Base-by-base conservation (phyloP, 2,329 filamentous ascomycete species). In the Aspergillus fructus region DNA sequence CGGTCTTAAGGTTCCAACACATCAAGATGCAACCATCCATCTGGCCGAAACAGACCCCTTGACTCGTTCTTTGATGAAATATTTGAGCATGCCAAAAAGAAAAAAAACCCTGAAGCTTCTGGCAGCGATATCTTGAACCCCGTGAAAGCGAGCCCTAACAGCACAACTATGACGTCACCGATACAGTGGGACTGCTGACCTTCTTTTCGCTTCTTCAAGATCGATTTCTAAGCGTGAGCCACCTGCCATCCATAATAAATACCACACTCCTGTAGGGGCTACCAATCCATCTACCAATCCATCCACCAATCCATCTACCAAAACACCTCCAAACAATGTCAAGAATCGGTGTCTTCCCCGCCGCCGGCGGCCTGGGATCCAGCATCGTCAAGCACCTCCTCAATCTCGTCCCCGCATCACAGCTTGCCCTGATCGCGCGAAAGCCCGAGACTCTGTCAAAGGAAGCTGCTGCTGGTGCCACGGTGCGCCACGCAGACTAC, bases 371-470 rank as follows among this genome's bases (percentile, higher is more conserved):
- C 34, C 77, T 85, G 1, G 83, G 81, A 59, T 69, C 72, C 51
- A 81, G 80, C 64, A 81, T 81, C 30, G 72, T 81, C 66, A 71
- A 72, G 30, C 79, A 83, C 60, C 75, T 85, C 5, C 70, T 79
- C 2, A 65, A 73, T 12, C 72, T 74, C 4, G 69, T 81, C 23
- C 74, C 78, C n/a, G 65, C 76, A 52, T 69, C 77, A 21, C 69
- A 78, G 46, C 66, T 85, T 61, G 68, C 81, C 59, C 75, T 83
- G 37, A 77, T 83, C 60, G 77, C 75, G 19, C 77, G 80, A 34
- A 58, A 62, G 30, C 68, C 69, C 3, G 62, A 67, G 8, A 65
- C 61, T 24, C 59, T 71, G 3, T 33, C 33, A 2, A 39, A 58
- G 1, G 17, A 58, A 2, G 52, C 55, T 7, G 50, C 61, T 13